Evolutionary conservation across 768 basidiomycete species (phyloP), one percentile per base, ranked within the genome.

Genomic region (Galerina sulciceps): DNA sequence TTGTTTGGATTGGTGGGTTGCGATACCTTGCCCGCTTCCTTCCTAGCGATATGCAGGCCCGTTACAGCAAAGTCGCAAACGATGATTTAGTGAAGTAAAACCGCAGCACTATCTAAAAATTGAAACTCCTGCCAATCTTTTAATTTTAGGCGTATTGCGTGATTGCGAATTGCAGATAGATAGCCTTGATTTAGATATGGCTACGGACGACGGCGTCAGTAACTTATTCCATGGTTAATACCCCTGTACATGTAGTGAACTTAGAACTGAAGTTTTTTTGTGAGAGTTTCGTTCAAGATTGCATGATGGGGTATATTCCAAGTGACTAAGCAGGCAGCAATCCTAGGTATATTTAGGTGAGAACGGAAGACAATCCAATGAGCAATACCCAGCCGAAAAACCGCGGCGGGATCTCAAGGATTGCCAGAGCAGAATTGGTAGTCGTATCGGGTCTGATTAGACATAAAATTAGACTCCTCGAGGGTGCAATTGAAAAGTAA

Each of bases 81-180:
- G 81, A 81, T 3, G 86, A 86, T 51, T 46, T 76, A 57, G 80
- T 82, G 72, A 80, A 83, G 74, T 84, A 75, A 79, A 72, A 57
- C 48, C 54, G 46, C 22, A 57, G 50, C 60, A 46, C 58, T 48
- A 49, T 53, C 38, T 44, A 34, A 52, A 42, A 58, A 23, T 62
- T 58, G 10, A 41, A 37, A 46, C 20, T n/a, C 18, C 26, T 17
- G 53, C 57, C 57, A 49, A 58, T 57, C 51, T 38, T 57, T n/a
- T 57, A 20, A 45, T 58, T 64, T 42, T 59, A 74, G 73, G 59
- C 70, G 73, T 36, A 58, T 68, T 10, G 71, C 70, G 15, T 74
- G 58, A 70, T 49, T 9, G 37, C 35, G 35, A 38, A 43, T 23
- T 14, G 22, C 26, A 22, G n/a, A 45, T 13, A 11, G 9, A 15